Evolutionary conservation across 148 eudicot genomes (phyloP).

Genomic region (Suaeda aralocaspica): DNA sequence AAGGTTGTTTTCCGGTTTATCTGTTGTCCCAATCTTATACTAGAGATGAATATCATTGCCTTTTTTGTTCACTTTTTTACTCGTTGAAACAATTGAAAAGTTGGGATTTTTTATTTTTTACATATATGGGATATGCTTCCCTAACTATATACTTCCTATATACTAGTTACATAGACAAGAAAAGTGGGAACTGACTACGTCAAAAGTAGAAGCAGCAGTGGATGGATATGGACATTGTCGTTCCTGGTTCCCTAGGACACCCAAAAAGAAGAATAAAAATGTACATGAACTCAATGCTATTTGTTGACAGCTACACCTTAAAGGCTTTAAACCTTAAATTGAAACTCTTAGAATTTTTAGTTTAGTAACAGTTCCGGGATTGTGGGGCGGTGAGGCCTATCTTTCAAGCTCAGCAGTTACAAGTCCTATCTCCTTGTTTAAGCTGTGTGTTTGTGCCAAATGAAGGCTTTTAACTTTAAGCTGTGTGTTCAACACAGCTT

Average conservation of each 20-base stretch:
- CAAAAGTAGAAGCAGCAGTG: not conserved
- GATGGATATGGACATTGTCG: not conserved
- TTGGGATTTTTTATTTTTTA: not conserved
- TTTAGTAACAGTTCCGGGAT: not conserved
- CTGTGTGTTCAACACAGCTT: too few relatives aligned
- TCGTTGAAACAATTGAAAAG: not conserved
- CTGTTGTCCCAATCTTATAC: not conserved
- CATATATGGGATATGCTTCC: too few relatives aligned
- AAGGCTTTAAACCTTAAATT: not conserved
- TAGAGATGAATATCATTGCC: not conserved
- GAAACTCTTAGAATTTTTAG: not conserved
- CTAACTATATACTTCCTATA: too few relatives aligned
- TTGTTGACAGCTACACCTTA: not conserved
- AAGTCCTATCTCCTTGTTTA: not conserved
- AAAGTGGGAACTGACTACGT: not conserved
- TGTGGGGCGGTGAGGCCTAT: not conserved
- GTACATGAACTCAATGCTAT: not conserved
- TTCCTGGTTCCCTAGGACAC: not conserved
- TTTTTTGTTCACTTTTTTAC: not conserved
- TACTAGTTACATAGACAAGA: not conserved
- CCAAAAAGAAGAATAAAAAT: not conserved
- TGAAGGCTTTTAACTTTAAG: not conserved
- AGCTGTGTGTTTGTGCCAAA: not conserved
- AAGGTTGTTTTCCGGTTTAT: not conserved
- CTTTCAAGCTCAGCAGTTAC: not conserved